Percentiles rank a stretch among this genome's conserved stretches.
These are phyloP conservation scores for Arthrinium puccinioides DNA, from an alignment of 2,329 filamentous ascomycete species.

Conservation along the genomic window DNA sequence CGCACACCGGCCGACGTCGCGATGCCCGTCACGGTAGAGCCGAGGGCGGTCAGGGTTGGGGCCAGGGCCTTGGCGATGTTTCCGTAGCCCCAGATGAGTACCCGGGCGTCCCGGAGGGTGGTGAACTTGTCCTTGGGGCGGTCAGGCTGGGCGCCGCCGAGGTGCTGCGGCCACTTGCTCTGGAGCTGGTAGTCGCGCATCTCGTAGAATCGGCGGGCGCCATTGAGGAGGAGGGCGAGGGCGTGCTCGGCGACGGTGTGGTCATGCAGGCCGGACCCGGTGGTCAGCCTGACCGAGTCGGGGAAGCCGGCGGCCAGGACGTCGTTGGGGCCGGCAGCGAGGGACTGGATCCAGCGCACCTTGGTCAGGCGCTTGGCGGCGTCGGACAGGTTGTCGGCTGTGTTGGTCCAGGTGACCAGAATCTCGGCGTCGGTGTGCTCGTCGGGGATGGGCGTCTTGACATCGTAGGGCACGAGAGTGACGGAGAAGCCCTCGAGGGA, in stretches of 20 bases:
- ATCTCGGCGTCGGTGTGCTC: conserved; percentile 52
- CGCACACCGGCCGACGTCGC: conserved; percentile 50
- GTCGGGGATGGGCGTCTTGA: conserved; percentile 46
- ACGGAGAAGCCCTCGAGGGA: conserved; percentile 52
- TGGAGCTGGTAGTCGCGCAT: conserved; percentile 56
- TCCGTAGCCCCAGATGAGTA: conserved; percentile 59
- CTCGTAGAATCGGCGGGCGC: conserved; percentile 50
- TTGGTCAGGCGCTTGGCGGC: conserved; percentile 47
- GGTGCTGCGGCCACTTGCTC: conserved; percentile 51
- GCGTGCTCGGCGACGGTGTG: conserved; percentile 59
- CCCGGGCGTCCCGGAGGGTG: conserved; percentile 49
- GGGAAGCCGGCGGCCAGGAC: conserved; percentile 56
- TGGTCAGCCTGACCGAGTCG: conserved; percentile 43
- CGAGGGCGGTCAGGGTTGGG: conserved; percentile 45
- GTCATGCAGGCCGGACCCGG: conserved; percentile 57
- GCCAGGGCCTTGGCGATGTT: conserved; percentile 57
- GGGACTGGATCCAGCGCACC: conserved; percentile 58
- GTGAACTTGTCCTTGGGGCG: conserved; percentile 50
- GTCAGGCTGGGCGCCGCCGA: conserved; percentile 54
- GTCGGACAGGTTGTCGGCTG: conserved; percentile 48
- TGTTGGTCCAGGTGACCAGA: conserved; percentile 57
- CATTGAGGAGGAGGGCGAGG: conserved; percentile 47
- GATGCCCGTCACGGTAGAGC: conserved; percentile 51
- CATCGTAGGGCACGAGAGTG: conserved; percentile 52
- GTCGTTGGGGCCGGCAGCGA: conserved; percentile 60